Conservation (phyloP, 2,329 filamentous ascomycete species). For the Trichoderma breve region DNA sequence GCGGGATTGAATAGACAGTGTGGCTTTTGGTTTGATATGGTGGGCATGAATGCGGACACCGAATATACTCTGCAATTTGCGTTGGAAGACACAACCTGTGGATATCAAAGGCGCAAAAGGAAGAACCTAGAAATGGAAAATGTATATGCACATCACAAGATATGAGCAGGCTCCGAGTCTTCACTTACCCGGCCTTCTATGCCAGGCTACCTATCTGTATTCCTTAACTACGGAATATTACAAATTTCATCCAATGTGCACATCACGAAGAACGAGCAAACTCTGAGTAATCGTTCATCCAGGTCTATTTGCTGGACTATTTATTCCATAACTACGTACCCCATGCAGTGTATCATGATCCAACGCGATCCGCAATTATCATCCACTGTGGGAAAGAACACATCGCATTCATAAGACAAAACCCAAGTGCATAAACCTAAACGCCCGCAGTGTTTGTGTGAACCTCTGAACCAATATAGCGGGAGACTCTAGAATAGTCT, state of each 20-base stretch:
- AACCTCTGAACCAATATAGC: slow-evolving; percentile 15
- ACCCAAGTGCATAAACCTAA: slow-evolving; percentile 8
- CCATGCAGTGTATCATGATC: slow-evolving; percentile 24
- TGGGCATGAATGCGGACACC: neutral
- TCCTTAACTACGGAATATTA: neutral
- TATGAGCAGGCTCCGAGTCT: neutral
- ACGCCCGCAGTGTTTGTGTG: slow-evolving; percentile 24
- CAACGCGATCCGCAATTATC: slow-evolving; percentile 23
- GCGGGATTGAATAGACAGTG: neutral
- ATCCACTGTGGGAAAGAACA: neutral
- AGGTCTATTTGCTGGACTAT: slow-evolving; percentile 15
- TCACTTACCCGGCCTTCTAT: neutral
- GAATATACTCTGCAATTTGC: neutral
- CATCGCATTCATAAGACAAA: neutral
- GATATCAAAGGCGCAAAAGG: neutral
- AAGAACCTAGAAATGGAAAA: neutral
- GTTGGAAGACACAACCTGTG: neutral
- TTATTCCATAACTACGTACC: slow-evolving; percentile 17
- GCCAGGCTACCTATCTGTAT: neutral
- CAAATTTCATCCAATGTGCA: slow-evolving; percentile 15
- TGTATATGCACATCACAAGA: neutral
- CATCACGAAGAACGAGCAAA: neutral
- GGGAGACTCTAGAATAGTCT: neutral
- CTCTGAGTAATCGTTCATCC: slow-evolving; percentile 1
- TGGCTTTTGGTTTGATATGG: neutral